Base-by-base conservation (phyloP, 192 early-diverging fungal species). In the Backusella psychrophila region DNA sequence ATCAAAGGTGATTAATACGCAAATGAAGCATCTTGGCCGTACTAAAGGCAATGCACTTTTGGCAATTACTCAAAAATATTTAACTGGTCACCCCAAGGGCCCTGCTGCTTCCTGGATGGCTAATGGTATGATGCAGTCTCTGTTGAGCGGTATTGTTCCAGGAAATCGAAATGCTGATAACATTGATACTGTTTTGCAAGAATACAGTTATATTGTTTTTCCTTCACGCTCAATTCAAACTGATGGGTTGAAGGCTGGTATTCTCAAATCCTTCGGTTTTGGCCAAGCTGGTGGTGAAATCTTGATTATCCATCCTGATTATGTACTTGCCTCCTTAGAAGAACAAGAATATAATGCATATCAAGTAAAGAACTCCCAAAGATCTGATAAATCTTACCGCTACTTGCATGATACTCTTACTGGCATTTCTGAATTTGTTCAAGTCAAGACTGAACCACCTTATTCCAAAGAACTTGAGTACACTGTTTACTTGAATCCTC, bases 71-170 rank as follows among this genome's bases (percentile, higher is more conserved):
- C 97, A 98, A 71, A 98, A 98, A 79, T 90, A 94, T 80, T 87
- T 98, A 66, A 98, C 97, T 33, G 97, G 97, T 73, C 97, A 98
- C 75, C 97, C 97, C 63, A 98, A 98, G 92, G 97, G 94, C 68
- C 92, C 97, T 23, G 97, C 97, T 38, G 97, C 95, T 65, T 94
- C 94, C 4, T 98, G 96, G 96, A 97, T 97, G 96, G 89, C 95
- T 79, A 98, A 96, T 89, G 94, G 96, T 77, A 89, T 94, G 36
- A 79, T 98, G 36, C 96, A 98, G 82, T 82, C 88, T 65, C 83
- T 98, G 42, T 90, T 93, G 74, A 92, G 91, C 31, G 94, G 96
- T 80, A 83, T 97, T 52, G 88, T 97, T 71, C 96, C 95, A 12
- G 96, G 96, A 52, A 98, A 98, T 85, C 93, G 95, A 76, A 96